These are phyloP conservation scores for Irpex sp. DNA, from an alignment of 1,284 basidiomycete species.

Conservation along the genomic window DNA sequence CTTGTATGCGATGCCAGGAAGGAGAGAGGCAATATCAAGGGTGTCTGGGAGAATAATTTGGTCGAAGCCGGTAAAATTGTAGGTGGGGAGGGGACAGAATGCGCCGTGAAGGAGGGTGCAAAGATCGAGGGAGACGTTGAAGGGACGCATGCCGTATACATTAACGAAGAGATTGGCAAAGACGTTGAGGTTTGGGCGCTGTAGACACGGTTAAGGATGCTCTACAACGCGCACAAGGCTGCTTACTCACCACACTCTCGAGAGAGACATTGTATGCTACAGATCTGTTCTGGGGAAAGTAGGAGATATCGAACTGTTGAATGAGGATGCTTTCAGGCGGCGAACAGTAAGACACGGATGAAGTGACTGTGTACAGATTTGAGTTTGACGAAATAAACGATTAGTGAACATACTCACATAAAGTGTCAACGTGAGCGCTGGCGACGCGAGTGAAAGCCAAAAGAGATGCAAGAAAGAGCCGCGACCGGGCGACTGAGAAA, in stretches of 20 bases:
- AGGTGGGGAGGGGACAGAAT: constrained; percentile 84
- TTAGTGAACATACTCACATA: constrained; percentile 47
- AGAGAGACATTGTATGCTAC: constrained; percentile 74
- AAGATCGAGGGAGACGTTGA: constrained; percentile 79
- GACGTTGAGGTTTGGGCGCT: constrained; percentile 76
- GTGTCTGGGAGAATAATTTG: constrained; percentile 68
- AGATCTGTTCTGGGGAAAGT: constrained; percentile 68
- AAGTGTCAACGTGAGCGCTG: constrained; percentile 45
- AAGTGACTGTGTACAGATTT: constrained; percentile 53
- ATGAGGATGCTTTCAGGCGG: constrained; percentile 79
- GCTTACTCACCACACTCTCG: constrained; percentile 60
- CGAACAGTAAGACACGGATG: constrained; percentile 85
- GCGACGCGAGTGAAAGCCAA: constrained; percentile 39
- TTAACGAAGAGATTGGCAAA: constrained; percentile 77
- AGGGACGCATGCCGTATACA: constrained; percentile 74
- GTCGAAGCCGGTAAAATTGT: constrained; percentile 84
- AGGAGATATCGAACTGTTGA: constrained; percentile 77
- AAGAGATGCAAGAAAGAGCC: constrained; percentile 42
- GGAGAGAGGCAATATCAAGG: constrained; percentile 46
- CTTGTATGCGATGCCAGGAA: constrained; percentile 81
- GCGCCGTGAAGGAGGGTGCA: constrained; percentile 74
- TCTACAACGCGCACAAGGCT: constrained; percentile 19
- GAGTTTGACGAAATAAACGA: constrained; percentile 9
- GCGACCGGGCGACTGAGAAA: constrained; percentile 68
- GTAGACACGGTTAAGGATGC: constrained; percentile 26